phyloP scores from a whole-genome alignment of 2,329 filamentous ascomycete genomes.

The Penicillium sp. region DNA sequence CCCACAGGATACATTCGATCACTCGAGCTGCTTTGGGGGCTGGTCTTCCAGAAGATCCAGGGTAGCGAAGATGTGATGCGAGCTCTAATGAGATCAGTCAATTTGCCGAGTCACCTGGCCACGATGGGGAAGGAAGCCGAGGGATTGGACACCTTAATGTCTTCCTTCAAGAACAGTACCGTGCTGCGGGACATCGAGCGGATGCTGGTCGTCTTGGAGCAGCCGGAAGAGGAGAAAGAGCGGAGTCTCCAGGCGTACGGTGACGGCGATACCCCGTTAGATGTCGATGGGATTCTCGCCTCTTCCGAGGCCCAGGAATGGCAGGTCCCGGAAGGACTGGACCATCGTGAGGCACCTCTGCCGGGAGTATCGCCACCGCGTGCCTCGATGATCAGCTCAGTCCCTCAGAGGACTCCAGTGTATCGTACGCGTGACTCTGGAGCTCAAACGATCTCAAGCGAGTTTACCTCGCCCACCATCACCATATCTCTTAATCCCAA shows the following conservation, averaged over 20 bases:
- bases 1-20: constrained; percentile 77
- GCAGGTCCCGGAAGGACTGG: constrained; percentile 31
- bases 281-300: constrained; percentile 30
- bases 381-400: constrained; percentile 18
- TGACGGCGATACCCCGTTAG: constrained; percentile 29
- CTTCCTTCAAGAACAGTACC: constrained; percentile 61
- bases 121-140: constrained; percentile 41
- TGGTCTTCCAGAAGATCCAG: constrained; percentile 62
- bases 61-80: constrained; percentile 59
- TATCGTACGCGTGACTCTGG: constrained; percentile 27
- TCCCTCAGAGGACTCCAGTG: constrained; percentile 6
- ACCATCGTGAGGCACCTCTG: constrained; percentile 18
- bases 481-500: constrained; percentile 2
- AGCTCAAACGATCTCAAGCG: constrained; percentile 23
- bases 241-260: constrained; percentile 24
- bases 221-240: constrained; percentile 40
- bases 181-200: constrained; percentile 63
- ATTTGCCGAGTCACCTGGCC: constrained; percentile 37
- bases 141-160: constrained; percentile 58
- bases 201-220: constrained; percentile 51
- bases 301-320: constrained; percentile 34
- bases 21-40: constrained; percentile 66
- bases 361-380: constrained; percentile 28
- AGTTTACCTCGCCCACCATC: constrained; percentile 5
- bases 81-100: constrained; percentile 51